Percentiles rank a stretch among this genome's conserved stretches.
Conservation (phyloP, 2,329 filamentous ascomycete genomes). For the Apiospora kogelbergensis region DNA sequence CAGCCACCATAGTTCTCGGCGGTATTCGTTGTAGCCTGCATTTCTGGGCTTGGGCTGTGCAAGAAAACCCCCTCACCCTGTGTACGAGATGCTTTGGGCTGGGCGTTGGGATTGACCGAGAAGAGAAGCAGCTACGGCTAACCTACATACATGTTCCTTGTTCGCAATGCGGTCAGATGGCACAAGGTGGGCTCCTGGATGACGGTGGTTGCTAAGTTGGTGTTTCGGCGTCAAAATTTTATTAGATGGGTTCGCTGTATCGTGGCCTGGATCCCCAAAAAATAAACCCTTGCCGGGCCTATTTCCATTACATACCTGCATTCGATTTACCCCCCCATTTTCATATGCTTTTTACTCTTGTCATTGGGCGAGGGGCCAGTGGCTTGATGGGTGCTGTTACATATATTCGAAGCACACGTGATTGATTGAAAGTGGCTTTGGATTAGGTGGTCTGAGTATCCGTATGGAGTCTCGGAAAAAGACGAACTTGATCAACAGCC, state of each 20-base stretch:
- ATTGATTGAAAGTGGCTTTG: neutral
- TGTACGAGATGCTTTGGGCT: neutral
- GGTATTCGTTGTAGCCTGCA: neutral
- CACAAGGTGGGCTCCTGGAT: neutral
- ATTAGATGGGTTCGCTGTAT: neutral
- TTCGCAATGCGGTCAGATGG: neutral
- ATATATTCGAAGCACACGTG: neutral
- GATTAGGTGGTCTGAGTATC: neutral
- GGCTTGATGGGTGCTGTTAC: neutral
- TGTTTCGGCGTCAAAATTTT: neutral
- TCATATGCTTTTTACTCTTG: neutral
- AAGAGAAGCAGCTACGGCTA: neutral
- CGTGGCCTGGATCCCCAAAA: neutral
- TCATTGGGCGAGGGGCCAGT: neutral
- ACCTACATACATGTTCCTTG: conserved; percentile 1
- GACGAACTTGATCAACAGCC: neutral
- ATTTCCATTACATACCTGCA: conserved; percentile 4
- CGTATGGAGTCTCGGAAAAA: too few species aligned
- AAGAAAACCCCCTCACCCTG: neutral
- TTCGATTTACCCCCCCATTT: neutral
- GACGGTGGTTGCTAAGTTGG: neutral
- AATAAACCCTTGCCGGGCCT: neutral
- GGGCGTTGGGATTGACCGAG: conserved; percentile 1
- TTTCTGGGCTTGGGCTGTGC: neutral
- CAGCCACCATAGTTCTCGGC: conserved; percentile 1